These are phyloP conservation scores for Nidula niveotomentosa DNA, from an alignment of 1,284 basidiomycete genomes.

Conservation along the genomic window DNA sequence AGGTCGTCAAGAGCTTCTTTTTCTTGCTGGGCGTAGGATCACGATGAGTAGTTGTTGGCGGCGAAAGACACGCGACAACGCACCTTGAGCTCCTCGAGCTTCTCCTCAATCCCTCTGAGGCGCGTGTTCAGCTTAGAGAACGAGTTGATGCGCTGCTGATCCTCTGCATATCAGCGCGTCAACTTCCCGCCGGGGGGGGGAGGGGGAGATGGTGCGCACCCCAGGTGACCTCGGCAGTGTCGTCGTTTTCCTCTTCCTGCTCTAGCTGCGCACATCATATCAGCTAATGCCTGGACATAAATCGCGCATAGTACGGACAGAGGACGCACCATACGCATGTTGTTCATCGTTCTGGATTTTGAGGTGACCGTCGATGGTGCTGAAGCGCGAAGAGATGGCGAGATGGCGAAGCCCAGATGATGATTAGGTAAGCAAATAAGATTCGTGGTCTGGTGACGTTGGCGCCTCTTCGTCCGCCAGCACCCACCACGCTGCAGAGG, in stretches of 20 bases:
- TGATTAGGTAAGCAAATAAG: too few species aligned
- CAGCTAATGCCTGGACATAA: conserved; percentile 9
- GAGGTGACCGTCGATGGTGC: too few species aligned
- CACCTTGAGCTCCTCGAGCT: conserved; percentile 74
- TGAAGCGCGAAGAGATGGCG: too few species aligned
- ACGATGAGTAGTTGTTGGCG: conserved; percentile 3
- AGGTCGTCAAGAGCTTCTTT: conserved; percentile 94
- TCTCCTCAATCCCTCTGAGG: conserved; percentile 71
- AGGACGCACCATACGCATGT: conserved; percentile 53
- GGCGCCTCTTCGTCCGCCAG: too few species aligned
- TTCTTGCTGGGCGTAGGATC: conserved; percentile 60
- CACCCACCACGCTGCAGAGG: too few species aligned
- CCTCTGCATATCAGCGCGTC: conserved; percentile 53
- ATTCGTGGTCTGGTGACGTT: too few species aligned
- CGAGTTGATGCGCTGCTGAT: conserved; percentile 90
- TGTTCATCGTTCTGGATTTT: conserved; percentile 12
- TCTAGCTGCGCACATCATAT: conserved; percentile 44
- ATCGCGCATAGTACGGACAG: conserved; percentile 5
- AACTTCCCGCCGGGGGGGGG: conserved; percentile 5
- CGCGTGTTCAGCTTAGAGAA: conserved; percentile 93
- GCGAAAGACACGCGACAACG: conserved; percentile 8
- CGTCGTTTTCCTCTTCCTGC: conserved; percentile 79
- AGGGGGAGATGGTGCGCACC: conserved; percentile 45
- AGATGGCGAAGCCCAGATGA: too few species aligned
- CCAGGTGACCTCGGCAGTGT: conserved; percentile 91